phyloP scores from a whole-genome alignment of 257 asterid species.

The Jasminum sambac region DNA sequence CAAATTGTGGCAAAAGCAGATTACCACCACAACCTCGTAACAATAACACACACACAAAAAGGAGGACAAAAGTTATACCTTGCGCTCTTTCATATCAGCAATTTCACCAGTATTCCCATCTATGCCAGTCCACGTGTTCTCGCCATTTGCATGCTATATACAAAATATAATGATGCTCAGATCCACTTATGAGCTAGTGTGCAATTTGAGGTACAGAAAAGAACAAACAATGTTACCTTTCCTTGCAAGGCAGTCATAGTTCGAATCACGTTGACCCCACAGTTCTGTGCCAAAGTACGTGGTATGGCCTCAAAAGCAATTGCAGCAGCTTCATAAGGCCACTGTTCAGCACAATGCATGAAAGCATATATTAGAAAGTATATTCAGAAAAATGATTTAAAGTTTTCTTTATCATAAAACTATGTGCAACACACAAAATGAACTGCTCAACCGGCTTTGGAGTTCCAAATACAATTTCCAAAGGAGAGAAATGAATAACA shows the following conservation, averaged over 20 bases:
- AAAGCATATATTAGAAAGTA: neutral
- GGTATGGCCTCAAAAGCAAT: constrained; percentile 97
- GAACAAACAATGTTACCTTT: constrained; percentile 48
- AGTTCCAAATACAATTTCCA: neutral
- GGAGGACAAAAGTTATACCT: constrained; percentile 47
- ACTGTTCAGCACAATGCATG: constrained; percentile 41
- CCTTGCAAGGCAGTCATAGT: constrained; percentile 96
- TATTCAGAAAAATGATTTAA: neutral
- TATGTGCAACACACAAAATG: neutral
- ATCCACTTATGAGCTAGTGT: neutral
- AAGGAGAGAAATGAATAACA: neutral
- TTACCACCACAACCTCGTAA: neutral
- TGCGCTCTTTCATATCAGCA: constrained; percentile 86
- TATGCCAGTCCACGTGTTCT: constrained; percentile 94
- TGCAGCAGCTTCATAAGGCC: constrained; percentile 99
- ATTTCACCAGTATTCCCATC: constrained; percentile 94
- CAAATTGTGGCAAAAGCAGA: neutral
- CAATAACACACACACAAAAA: neutral
- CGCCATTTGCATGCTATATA: constrained; percentile 86
- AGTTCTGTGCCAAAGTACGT: constrained; percentile 94
- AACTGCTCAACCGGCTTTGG: neutral
- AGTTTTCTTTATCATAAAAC: neutral
- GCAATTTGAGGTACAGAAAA: constrained; percentile 12
- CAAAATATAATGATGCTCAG: constrained; percentile 1
- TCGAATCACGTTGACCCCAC: constrained; percentile 94